Percentiles rank a stretch among this genome's conserved stretches.
Conservation (phyloP, 805 yeast species). For the Maudiozyma pseudohumilis region DNA sequence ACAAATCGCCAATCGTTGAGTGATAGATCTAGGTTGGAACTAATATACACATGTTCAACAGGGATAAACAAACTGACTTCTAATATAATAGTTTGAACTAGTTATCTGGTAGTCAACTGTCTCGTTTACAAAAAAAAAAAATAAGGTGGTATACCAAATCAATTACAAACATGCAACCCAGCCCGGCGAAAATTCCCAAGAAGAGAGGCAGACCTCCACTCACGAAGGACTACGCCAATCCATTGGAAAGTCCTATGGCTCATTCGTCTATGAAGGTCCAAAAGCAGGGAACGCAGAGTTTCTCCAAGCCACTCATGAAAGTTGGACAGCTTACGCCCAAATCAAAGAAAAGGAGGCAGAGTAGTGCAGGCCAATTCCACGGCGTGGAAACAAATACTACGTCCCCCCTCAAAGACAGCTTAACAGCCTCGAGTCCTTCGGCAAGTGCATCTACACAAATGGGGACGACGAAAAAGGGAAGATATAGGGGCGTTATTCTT, state of each 20-base stretch:
- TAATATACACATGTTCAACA: too few relatives aligned
- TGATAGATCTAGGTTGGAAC: too few relatives aligned
- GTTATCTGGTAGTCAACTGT: too few relatives aligned
- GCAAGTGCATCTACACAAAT: conserved; percentile 2
- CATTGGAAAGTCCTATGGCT: conserved; percentile 31
- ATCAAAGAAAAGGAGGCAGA: conserved; percentile 10
- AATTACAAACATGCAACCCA: background rate
- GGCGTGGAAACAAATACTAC: background rate
- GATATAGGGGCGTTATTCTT: conserved; percentile 23
- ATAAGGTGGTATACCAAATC: too few relatives aligned
- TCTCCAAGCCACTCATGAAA: conserved; percentile 28
- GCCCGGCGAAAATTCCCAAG: conserved; percentile 6
- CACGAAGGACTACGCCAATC: conserved; percentile 26
- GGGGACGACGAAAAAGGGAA: conserved; percentile 16
- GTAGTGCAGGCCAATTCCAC: conserved; percentile 2
- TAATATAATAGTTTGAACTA: too few relatives aligned
- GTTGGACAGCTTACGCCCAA: conserved; percentile 23
- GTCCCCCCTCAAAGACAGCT: background rate
- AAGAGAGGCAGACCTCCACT: conserved; percentile 31
- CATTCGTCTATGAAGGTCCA: conserved; percentile 27
- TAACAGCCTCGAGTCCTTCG: conserved; percentile 1
- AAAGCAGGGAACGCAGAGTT: conserved; percentile 19
- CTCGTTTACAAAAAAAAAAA: too few relatives aligned
- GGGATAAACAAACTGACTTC: too few relatives aligned
- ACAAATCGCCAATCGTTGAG: too few relatives aligned